Evolutionary conservation across 345 rosid species (phyloP), one percentile per base, ranked within the genome.

Genomic region (Chamaenerion angustifolium): DNA sequence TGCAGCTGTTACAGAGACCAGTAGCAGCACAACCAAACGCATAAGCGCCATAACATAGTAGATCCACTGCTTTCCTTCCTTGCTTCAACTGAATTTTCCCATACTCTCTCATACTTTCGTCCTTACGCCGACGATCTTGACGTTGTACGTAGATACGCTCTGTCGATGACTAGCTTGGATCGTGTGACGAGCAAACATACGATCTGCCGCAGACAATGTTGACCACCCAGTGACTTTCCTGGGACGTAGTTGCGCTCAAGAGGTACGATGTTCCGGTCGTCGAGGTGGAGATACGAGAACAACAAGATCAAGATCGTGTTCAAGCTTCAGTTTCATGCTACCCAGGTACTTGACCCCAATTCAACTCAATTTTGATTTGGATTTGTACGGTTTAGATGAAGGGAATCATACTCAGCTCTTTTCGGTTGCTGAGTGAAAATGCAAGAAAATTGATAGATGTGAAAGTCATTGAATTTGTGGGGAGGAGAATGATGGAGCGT

Each of bases 321-420:
- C 82, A 82, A 82, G 61, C 68, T 92, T 57, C 87, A 77, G 82
- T 87, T 92, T 63, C 87, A 78, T 44, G 78, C 85, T 17, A 82
- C 98, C 75, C 96, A 81, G 85, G 97, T 85, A 23, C 2, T 2
- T 23, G 2, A 2, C 2, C 2, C 27, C 5, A 2, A 23, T 2
- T 23, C 5, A 2, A 2, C 27, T 23, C 27, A 23, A 23, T 23
- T 23, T n/a, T n/a, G n/a, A n/a, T n/a, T n/a, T n/a, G n/a, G n/a
- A n/a, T n/a, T 23, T 23, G 27, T 23, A 23, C 5, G 27, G 27
- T 23, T 23, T 5, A 23, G 27, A 2, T 23, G 27, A 5, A 23
- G 5, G 5, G 27, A 23, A 2, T 23, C 27, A 5, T 23, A 23
- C 27, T 23, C 3, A 23, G 27, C 5, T 23, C 3, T 5, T 23